Evolutionary conservation across 192 early-diverging fungal species (phyloP).

Genomic region (Coemansia biformis): DNA sequence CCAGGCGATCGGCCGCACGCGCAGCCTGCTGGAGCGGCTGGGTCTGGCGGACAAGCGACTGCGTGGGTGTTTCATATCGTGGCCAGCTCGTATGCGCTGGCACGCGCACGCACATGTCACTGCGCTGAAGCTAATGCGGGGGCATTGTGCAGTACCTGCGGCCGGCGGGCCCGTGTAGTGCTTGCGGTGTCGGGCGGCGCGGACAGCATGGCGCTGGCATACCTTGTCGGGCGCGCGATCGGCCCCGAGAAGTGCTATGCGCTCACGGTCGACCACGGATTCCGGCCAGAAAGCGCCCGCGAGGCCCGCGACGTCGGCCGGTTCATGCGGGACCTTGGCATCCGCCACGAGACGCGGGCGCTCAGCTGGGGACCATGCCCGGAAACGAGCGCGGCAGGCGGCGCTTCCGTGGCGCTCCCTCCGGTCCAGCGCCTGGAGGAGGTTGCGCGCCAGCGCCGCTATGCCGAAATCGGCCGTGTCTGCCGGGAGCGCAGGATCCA

Average conservation of each 20-base stretch:
- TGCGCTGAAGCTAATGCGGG: no score
- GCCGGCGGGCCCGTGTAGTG: constrained; percentile 6
- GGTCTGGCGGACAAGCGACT: constrained; percentile 18
- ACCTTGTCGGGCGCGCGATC: constrained; percentile 20
- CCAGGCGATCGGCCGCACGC: constrained; percentile 16
- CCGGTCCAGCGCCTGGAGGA: constrained; percentile 34
- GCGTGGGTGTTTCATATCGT: neutral
- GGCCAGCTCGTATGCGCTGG: no score
- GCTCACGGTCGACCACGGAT: constrained; percentile 44
- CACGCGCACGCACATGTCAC: no score
- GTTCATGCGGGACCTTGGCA: constrained; percentile 26
- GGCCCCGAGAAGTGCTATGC: constrained; percentile 28
- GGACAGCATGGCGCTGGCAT: constrained; percentile 51
- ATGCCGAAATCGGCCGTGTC: constrained; percentile 13
- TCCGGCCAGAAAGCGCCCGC: constrained; percentile 30
- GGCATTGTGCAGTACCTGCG: no score
- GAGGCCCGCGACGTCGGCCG: constrained; percentile 30
- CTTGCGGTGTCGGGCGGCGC: constrained; percentile 50
- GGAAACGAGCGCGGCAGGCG: neutral
- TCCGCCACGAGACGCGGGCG: constrained; percentile 21
- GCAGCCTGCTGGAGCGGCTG: constrained; percentile 14
- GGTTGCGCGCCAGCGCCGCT: constrained; percentile 28
- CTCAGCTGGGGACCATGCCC: constrained; percentile 13
- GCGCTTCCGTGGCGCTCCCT: constrained; percentile 1
- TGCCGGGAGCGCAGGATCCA: constrained; percentile 8